Evolutionary conservation across 2,329 filamentous ascomycete species (phyloP), one percentile per base, ranked within the genome.

Genomic region (Rhexocercosporidium sp.): DNA sequence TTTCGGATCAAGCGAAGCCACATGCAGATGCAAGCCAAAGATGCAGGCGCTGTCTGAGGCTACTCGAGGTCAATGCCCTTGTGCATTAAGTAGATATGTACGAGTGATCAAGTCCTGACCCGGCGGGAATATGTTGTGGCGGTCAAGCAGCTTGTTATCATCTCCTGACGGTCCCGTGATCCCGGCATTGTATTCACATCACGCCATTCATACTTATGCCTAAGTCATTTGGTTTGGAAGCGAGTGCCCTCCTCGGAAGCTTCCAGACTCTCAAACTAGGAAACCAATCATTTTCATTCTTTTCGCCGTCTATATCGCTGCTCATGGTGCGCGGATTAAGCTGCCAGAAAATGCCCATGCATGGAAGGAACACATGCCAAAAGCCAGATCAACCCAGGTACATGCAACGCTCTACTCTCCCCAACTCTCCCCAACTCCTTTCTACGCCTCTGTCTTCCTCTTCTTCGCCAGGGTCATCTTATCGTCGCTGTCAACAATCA

Each of bases 401-500:
- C 54, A 41, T 25, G 54, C 31, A 25, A 34, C 7, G 22, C 31
- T 20, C 34, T 41, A 20, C 54, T 57, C 34, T 41, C 18, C n/a
- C n/a, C n/a, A n/a, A n/a, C n/a, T 39, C 54, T 22, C 8, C 27
- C 31, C 27, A 5, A 18, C 12, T 39, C 34, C 29, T 5, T 22
- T 46, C 61, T 41, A 49, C 54, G 65, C 71, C 7, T 73, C 69
- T 44, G 71, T 69, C 69, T 73, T 72, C 53, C 71, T 66, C 66
- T 74, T 75, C 71, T 76, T 76, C 16, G 65, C 73, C 49, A 76
- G 61, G 5, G 71, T 71, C 69, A 72, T 73, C 62, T 71, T 67
- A 49, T 74, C 72, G 47, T 74, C 60, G 37, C 56, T 62, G 37
- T 69, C 67, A 3, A 69, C 67, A 27, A 69, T 54, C 67, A 69